Conservation (phyloP, 768 basidiomycete genomes). For the Agaricus blazei region DNA sequence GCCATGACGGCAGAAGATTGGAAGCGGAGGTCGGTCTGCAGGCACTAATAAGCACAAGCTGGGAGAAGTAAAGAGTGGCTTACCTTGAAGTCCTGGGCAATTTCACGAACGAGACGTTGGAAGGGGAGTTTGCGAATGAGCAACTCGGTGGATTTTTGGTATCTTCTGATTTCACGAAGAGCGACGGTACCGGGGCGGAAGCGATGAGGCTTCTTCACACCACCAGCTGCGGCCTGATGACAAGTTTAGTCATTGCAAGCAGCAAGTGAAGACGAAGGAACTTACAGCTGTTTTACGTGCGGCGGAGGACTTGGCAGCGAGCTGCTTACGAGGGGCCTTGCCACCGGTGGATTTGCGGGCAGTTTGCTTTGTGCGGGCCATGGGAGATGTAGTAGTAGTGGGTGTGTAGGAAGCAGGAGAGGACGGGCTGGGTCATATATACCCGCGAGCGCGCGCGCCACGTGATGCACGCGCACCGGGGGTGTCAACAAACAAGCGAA, state of each 20-base stretch:
- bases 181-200: conserved; percentile 90
- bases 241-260: conserved; percentile 1
- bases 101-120: conserved; percentile 93
- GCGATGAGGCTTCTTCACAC: conserved; percentile 95
- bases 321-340: conserved; percentile 82
- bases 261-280: conserved; percentile 23
- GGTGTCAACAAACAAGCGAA: conserved; percentile 37
- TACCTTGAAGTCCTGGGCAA: conserved; percentile 92
- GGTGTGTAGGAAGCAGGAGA: conserved; percentile 4
- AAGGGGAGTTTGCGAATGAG: conserved; percentile 91
- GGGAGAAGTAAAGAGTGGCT: not conserved
- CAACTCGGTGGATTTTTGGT: conserved; percentile 91
- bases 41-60: conserved; percentile 4
- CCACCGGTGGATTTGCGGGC: conserved; percentile 86
- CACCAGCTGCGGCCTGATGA: conserved; percentile 67
- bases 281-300: conserved; percentile 54
- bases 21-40: conserved; percentile 84
- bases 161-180: conserved; percentile 87
- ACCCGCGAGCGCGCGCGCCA: conserved; percentile 26
- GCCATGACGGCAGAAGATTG: conserved; percentile 93
- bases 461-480: conserved; percentile 33
- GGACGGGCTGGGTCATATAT: conserved; percentile 19
- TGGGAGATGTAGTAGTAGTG: conserved; percentile 21
- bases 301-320: conserved; percentile 61
- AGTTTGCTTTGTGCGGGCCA: conserved; percentile 84